Base-by-base conservation (phyloP, 176 grass and related monocot genomes). In the Triticum urartu region DNA sequence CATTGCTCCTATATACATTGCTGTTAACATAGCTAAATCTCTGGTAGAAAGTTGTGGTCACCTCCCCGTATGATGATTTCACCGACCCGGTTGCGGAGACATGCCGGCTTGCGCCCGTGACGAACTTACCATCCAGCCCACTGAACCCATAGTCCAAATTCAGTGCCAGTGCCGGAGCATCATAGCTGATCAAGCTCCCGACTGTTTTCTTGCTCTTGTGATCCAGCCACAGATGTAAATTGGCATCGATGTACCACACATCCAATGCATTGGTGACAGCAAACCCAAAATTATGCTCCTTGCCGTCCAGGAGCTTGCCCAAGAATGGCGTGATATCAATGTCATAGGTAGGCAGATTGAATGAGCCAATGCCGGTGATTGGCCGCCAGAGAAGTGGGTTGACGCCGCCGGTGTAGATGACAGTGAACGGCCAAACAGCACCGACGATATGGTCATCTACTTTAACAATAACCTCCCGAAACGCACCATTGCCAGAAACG, bases 141-240 rank as follows among this genome's bases (percentile, higher is more conserved):
- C 72, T 88, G 72, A 83, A 92, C 4, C 74, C 54, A 2, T 77
- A 79, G 2, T 81, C 64, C 67, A 79, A 26, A 18, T 42, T 68
- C 35, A 85, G 70, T 7, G 10, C 25, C 22, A 88, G 36, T 42
- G 24, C 11, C 8, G 78, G 78, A 0, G 85, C 86, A 32, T 89
- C 72, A 18, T 92, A 88, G 32, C 54, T 64, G 50, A 89, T 72
- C 33, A 92, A 21, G 61, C 56, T 67, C 18, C 78, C 90, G 12
- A 80, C n/a, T 24, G 83, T 86, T 10, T 26, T 34, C 40, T 82
- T 81, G 52, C 81, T 86, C 79, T 81, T 81, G 12, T 80, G 75
- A 64, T 91, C 89, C 21, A 91, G 10, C 89, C 85, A 91, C 0
- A 91, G 64, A 79, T 91, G 89, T 30, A 91, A 50, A 80, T 91